A percentile compares a stretch with the other conserved stretches of the same genome.
phyloP scores from a whole-genome alignment of 345 rosid genomes.

The Laguncularia racemosa region DNA sequence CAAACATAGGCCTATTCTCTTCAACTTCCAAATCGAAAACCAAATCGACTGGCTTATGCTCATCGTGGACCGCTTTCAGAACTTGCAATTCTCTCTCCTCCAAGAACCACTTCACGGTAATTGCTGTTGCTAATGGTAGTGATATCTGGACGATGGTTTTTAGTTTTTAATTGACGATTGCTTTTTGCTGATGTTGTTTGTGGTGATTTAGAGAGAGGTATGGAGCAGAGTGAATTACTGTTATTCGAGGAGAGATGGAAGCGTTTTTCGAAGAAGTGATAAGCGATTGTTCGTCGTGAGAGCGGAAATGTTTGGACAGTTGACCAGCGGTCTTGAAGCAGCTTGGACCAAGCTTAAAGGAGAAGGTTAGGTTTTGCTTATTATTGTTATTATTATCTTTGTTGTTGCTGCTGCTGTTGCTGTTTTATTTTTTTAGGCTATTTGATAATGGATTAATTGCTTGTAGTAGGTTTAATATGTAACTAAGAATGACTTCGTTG shows the following conservation, averaged over 20 bases:
- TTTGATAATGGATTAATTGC: no score
- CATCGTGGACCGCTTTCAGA: conserved; percentile 38
- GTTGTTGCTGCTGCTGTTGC: no score
- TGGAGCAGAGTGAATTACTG: conserved; percentile 63
- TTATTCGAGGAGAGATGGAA: conserved; percentile 1
- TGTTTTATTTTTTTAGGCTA: no score
- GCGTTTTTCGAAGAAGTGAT: conserved; percentile 29
- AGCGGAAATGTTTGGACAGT: conserved; percentile 96
- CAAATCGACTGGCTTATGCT: conserved; percentile 18
- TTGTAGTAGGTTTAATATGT: neutral
- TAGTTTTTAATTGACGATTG: neutral
- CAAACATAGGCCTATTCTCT: conserved; percentile 11
- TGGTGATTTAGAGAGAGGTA: conserved; percentile 37
- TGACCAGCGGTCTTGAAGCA: conserved; percentile 86
- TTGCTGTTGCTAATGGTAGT: neutral
- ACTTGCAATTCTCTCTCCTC: conserved; percentile 42
- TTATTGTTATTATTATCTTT: neutral
- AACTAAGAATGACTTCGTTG: no score
- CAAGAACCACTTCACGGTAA: conserved; percentile 46
- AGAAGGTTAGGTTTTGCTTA: conserved; percentile 44
- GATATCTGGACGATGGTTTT: neutral
- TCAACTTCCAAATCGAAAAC: conserved; percentile 13
- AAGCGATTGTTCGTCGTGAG: conserved; percentile 35
- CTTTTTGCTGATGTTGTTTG: neutral
- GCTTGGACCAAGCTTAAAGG: conserved; percentile 99